Percentiles rank a stretch among this genome's conserved stretches.
These are phyloP conservation scores for Talaromyces atroroseus DNA, from an alignment of 2,329 filamentous ascomycete species.

Conservation along the genomic window DNA sequence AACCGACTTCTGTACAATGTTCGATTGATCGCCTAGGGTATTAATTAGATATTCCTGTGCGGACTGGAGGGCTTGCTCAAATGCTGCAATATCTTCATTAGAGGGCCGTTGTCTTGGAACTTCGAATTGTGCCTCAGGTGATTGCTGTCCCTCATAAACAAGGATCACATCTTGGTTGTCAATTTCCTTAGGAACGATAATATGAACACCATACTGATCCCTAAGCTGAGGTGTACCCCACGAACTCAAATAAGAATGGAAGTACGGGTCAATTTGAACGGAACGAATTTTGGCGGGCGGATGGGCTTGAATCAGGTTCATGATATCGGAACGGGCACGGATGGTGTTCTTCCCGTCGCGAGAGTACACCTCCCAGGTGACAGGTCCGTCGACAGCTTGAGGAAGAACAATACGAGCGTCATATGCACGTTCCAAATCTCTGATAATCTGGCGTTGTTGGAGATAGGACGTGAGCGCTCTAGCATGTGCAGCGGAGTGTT, in stretches of 20 bases:
- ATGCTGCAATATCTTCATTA: constrained; percentile 49
- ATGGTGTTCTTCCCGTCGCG: constrained; percentile 72
- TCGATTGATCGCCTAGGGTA: constrained; percentile 49
- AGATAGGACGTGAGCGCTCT: constrained; percentile 84
- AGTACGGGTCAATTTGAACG: constrained; percentile 45
- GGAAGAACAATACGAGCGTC: constrained; percentile 84
- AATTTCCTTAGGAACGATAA: constrained; percentile 44
- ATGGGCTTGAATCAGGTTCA: constrained; percentile 45
- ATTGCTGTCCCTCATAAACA: constrained; percentile 45
- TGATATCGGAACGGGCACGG: constrained; percentile 45
- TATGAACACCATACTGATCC: constrained; percentile 42
- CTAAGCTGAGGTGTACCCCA: constrained; percentile 35
- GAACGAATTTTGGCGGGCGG: constrained; percentile 42
- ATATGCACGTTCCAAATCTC: constrained; percentile 73
- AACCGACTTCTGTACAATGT: constrained; percentile 51
- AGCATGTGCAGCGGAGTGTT: constrained; percentile 76
- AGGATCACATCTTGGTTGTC: constrained; percentile 43
- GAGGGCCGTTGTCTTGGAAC: constrained; percentile 54
- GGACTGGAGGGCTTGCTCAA: constrained; percentile 53
- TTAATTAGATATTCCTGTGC: constrained; percentile 53
- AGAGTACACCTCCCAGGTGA: constrained; percentile 84
- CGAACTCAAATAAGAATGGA: constrained; percentile 42
- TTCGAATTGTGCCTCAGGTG: constrained; percentile 44
- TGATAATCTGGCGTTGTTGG: constrained; percentile 72
- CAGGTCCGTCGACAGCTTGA: constrained; percentile 57